Base-by-base conservation (phyloP, 805 yeast genomes). In the Metschnikowia kunwiensis region DNA sequence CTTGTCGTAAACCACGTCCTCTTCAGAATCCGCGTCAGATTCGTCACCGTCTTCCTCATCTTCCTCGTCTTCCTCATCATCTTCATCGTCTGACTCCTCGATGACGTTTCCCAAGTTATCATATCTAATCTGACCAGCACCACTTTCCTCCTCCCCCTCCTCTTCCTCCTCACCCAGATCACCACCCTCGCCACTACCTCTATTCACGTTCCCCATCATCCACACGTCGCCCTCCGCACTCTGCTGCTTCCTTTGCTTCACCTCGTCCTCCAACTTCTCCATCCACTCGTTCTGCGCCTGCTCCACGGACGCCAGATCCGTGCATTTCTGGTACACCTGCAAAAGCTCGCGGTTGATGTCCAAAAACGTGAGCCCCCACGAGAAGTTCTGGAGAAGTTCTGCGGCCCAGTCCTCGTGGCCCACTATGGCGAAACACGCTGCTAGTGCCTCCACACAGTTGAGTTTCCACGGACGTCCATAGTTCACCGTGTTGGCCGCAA, bases 401-500 rank as follows among this genome's bases (percentile, higher is more conserved):
- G 72, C 75, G 0, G 98, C 97, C 95, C 94, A 87, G 46, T 89
- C 97, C 28, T 66, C 65, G 47, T 79, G 89, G 0, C 97, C 97
- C 2, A 88, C 91, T 39, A 93, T 89, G 1, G 95, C 95, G 55
- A 93, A 83, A 53, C 96, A 87, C 0, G 98, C 97, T 2, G 98
- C 98, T 25, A 93, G 65, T 0, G 98, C 98, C 58, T 93, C 98
- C 5, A 87, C 98, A 60, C 98, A 93, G 61, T 93, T 93, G 39
- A 93, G 66, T 51, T 80, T 76, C 97, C 97, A 89, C 0, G 98
- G 97, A 51, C 83, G 74, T 5, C 98, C 98, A 53, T 93, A 93
- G 60, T 93, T 93, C 6, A 94, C 97, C 20, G 96, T 95, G 57
- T 93, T 93, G 0, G 97, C 96, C 5, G 97, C 97, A 7, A 93